phyloP scores from a whole-genome alignment of 345 rosid species.

The Mangifera indica region DNA sequence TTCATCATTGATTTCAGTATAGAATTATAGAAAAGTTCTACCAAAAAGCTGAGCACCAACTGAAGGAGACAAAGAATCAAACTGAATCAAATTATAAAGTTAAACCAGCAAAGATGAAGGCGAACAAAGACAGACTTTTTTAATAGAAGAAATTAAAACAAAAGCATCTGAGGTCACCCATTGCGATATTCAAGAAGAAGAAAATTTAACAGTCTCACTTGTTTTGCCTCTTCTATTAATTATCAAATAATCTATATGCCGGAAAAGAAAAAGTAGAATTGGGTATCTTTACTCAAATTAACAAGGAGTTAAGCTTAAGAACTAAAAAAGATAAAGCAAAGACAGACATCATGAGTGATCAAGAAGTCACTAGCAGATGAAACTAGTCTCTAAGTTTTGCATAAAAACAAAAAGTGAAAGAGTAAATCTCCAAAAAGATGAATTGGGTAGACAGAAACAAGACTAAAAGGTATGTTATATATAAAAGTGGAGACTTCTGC shows the following conservation, averaged over 20 bases:
- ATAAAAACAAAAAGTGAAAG: conserved; percentile 15
- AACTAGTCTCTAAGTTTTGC: conserved; percentile 6
- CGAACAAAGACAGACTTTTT: background rate
- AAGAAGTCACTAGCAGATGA: conserved; percentile 26
- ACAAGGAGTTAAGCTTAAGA: conserved; percentile 24
- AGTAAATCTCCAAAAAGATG: conserved; percentile 27
- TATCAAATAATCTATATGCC: background rate
- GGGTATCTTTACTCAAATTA: background rate
- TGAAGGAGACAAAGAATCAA: too few relatives aligned
- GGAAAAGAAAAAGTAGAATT: conserved; percentile 16
- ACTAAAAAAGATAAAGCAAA: conserved; percentile 9
- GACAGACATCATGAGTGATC: conserved; percentile 19
- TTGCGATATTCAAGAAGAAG: background rate
- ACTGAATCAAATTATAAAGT: background rate
- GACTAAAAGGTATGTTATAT: conserved; percentile 24
- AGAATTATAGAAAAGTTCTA: background rate
- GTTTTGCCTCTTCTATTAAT: background rate
- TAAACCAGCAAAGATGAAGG: background rate
- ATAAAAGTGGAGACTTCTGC: conserved; percentile 48
- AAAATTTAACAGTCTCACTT: background rate
- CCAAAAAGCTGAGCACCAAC: background rate
- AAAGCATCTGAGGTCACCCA: background rate
- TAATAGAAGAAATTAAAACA: background rate
- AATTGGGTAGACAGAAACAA: conserved; percentile 15
- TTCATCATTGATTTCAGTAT: conserved; percentile 15